Evolutionary conservation across 768 basidiomycete species (phyloP).

Genomic region (Lactifluus piperatus): DNA sequence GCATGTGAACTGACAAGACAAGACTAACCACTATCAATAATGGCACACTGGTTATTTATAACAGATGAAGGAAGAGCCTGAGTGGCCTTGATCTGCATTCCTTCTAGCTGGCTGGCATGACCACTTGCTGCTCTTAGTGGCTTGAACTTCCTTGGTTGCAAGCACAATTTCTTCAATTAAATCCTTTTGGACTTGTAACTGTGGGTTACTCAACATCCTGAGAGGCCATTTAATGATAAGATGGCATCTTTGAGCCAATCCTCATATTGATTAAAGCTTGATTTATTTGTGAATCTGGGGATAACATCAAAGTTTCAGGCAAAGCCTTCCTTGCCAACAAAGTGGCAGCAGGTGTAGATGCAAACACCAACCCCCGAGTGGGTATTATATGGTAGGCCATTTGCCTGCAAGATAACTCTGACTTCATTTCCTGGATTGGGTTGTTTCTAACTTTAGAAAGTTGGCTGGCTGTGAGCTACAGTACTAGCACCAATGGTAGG

Average conservation of each 20-base stretch:
- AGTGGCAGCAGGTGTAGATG: not conserved
- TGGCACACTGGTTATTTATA: not conserved
- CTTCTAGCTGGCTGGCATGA: not conserved
- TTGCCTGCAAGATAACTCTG: not conserved
- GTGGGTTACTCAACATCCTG: not conserved
- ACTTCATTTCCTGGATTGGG: not conserved
- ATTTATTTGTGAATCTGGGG: not conserved
- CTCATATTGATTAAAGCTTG: not conserved
- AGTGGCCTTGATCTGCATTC: not conserved
- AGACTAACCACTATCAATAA: not conserved
- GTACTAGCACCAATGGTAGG: too few relatives aligned
- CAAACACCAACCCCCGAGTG: not conserved
- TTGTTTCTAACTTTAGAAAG: too few relatives aligned
- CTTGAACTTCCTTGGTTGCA: not conserved
- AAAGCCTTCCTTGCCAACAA: not conserved
- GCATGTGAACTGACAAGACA: not conserved
- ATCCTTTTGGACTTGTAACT: not conserved
- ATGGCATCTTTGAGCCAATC: not conserved
- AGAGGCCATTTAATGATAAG: not conserved
- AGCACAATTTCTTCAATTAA: not conserved
- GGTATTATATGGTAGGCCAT: not conserved
- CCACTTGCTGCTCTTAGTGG: not conserved
- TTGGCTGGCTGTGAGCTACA: too few relatives aligned
- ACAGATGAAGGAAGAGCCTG: not conserved
- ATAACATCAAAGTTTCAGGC: not conserved